Conservation (phyloP, 139 green algal genomes). For the Chlamydomonas incerta region DNA sequence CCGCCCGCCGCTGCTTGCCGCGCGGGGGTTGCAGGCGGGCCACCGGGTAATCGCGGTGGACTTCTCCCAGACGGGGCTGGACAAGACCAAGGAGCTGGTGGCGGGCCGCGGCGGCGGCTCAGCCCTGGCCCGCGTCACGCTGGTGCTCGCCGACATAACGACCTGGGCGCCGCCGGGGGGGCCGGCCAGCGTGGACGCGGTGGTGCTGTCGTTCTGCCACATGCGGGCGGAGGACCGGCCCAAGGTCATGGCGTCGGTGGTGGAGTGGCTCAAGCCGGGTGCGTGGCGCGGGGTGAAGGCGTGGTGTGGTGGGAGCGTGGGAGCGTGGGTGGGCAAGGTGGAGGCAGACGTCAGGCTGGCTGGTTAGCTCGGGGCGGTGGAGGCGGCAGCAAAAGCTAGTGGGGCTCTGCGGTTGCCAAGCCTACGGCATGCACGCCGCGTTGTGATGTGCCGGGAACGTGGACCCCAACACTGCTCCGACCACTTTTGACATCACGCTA, state of each 20-base stretch:
- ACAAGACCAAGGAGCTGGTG: constrained; percentile 31
- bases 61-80: constrained; percentile 20
- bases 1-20: too few relatives aligned
- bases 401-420: too few relatives aligned
- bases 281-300: not conserved
- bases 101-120: not conserved
- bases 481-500: too few relatives aligned
- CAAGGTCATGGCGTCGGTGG: constrained; percentile 6
- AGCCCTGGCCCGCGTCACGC: not conserved
- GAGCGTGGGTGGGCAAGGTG: too few relatives aligned
- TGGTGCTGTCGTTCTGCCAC: constrained; percentile 36
- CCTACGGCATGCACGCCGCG: too few relatives aligned
- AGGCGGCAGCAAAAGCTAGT: not conserved
- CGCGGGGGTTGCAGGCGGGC: constrained; percentile 27
- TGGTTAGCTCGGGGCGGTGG: too few relatives aligned
- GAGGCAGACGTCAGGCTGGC: too few relatives aligned
- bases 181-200: constrained; percentile 10
- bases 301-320: too few relatives aligned
- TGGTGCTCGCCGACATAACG: not conserved
- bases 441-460: not conserved
- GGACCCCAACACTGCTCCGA: too few relatives aligned
- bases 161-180: not conserved
- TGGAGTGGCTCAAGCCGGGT: constrained; percentile 45
- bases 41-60: constrained; percentile 36
- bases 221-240: not conserved